phyloP scores from a whole-genome alignment of 176 grass and related monocot genomes.

The Ampelocalamus luodianensis region DNA sequence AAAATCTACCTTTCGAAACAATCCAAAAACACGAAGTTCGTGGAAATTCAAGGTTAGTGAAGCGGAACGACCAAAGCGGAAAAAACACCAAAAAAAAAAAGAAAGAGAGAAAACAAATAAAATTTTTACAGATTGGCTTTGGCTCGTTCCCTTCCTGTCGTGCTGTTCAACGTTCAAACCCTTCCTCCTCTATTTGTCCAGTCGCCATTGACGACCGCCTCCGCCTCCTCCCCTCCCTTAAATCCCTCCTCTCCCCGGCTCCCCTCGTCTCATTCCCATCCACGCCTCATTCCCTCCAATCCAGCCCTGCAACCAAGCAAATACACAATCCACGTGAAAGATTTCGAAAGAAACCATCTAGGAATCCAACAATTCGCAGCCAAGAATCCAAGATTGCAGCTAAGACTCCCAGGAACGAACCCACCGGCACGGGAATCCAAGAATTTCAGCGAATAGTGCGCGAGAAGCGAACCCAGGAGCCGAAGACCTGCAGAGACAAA shows the following conservation, averaged over 20 bases:
- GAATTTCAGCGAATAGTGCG: not conserved
- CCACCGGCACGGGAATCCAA: not conserved
- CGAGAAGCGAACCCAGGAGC: not conserved
- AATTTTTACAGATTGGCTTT: slow-evolving; percentile 30
- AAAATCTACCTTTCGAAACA: no score
- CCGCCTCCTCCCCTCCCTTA: slow-evolving; percentile 41
- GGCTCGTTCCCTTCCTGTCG: slow-evolving; percentile 9
- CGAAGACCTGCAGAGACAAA: not conserved
- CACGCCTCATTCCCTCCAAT: not conserved
- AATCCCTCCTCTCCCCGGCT: slow-evolving; percentile 45
- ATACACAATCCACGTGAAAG: not conserved
- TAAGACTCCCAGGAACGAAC: not conserved
- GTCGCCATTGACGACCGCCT: slow-evolving; percentile 62
- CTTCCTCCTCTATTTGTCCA: slow-evolving; percentile 8
- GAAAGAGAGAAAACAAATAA: not conserved
- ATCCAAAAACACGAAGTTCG: not conserved
- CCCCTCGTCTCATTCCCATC: slow-evolving; percentile 19
- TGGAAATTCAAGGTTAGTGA: not conserved
- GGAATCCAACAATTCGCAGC: slow-evolving; percentile 28
- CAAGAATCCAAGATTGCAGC: not conserved
- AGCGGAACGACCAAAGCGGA: not conserved
- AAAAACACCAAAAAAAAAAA: not conserved
- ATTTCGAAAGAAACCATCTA: slow-evolving; percentile 39
- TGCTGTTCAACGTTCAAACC: slow-evolving; percentile 59
- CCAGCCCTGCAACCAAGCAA: not conserved